These are phyloP conservation scores for Penicillium sp. DNA, from an alignment of 2,329 filamentous ascomycete genomes.

Conservation along the genomic window DNA sequence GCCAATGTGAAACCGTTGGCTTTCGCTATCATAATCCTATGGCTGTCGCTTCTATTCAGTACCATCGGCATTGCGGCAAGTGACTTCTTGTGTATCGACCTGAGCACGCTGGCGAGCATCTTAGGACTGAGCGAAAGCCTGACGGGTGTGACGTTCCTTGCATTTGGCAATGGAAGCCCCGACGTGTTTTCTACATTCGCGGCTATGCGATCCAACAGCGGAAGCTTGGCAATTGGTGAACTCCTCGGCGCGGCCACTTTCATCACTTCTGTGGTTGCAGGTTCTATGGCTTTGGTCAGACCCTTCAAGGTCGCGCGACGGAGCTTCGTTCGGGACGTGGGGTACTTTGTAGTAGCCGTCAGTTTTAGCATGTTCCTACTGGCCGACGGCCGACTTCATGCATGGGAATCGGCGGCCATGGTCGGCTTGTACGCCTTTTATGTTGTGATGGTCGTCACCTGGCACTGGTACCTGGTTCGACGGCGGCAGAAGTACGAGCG, in stretches of 20 bases:
- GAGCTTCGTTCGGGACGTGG: slow-evolving; percentile 85
- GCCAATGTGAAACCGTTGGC: slow-evolving; percentile 63
- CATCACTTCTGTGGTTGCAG: slow-evolving; percentile 92
- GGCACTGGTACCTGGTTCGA: slow-evolving; percentile 79
- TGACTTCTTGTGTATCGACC: slow-evolving; percentile 96
- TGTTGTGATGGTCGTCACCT: slow-evolving; percentile 76
- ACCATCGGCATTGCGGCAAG: slow-evolving; percentile 97
- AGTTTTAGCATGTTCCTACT: slow-evolving; percentile 82
- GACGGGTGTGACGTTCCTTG: slow-evolving; percentile 91
- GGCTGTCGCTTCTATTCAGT: slow-evolving; percentile 86
- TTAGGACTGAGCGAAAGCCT: slow-evolving; percentile 93
- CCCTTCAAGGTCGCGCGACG: slow-evolving; percentile 87
- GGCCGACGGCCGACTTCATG: slow-evolving; percentile 70
- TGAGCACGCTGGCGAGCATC: slow-evolving; percentile 84
- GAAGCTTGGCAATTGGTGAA: slow-evolving; percentile 93
- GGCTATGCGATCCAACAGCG: slow-evolving; percentile 93
- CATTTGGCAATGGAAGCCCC: slow-evolving; percentile 94
- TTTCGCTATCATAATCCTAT: slow-evolving; percentile 70
- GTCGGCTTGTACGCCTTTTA: slow-evolving; percentile 88
- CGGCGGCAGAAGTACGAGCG: slow-evolving; percentile 57
- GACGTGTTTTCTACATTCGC: slow-evolving; percentile 99
- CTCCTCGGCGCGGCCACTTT: slow-evolving; percentile 91
- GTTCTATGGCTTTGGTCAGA: slow-evolving; percentile 93
- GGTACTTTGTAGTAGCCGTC: slow-evolving; percentile 84
- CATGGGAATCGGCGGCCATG: slow-evolving; percentile 90